Evolutionary conservation across 176 grass and related monocot genomes (phyloP), one percentile per base, ranked within the genome.

Genomic region (Zoysia japonica): DNA sequence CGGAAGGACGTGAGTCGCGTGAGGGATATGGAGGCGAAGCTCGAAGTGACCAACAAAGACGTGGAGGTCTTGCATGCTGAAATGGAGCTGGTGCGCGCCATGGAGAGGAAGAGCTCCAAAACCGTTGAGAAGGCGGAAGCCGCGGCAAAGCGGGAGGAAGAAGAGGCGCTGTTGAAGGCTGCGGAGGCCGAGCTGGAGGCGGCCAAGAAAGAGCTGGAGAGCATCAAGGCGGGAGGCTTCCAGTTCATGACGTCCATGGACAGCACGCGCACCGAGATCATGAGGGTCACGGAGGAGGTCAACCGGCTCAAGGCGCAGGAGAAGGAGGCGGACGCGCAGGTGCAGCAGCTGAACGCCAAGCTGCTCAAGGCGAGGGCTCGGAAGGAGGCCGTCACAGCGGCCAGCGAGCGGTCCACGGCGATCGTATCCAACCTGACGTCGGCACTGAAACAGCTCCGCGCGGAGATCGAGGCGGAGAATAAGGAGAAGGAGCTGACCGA

Each of bases 231-330:
- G 6, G 90, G 80, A 3, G 56, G 79, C 0, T 95, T 99, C 82
- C 84, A 91, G 72, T 93, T 93, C 71, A 96, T 99, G 96, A 64
- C 71, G 56, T 93, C 92, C 56, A 96, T 99, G 92, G 96, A 99
- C 84, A 50, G 49, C 19, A 84, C 79, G 59, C 88, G 96, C 38
- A 70, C 78, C 17, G 90, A 96, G 78, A 77, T 99, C 68, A 79
- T 89, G 56, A 61, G 76, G 7, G 84, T 89, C 46, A 15, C 76
- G 55, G 82, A 86, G 51, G 82, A 99, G 50, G 88, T 51, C 19
- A 73, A 40, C 14, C 55, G 50, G 50, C 85, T 99, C 56, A 89
- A 74, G 84, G 79, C 47, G 69, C 62, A 75, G 79, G 92, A 88
- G 82, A 89, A 86, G 79, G 84, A 68, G 79, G 73, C 81, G 7